phyloP scores from a whole-genome alignment of 768 basidiomycete species.

The Neoboletus subvelutipes region DNA sequence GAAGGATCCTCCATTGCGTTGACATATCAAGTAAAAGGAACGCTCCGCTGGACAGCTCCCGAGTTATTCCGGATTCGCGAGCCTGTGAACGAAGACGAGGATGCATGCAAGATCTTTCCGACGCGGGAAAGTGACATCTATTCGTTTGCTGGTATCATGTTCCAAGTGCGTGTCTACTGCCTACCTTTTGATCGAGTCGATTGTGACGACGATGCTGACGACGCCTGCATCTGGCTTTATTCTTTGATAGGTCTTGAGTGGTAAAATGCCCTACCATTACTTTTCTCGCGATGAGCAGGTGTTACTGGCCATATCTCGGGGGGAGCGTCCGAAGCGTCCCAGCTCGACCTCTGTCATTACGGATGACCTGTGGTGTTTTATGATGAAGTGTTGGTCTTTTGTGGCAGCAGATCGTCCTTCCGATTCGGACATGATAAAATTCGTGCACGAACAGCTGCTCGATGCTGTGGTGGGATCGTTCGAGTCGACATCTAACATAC shows the following conservation, averaged over 20 bases:
- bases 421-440: conserved; percentile 26
- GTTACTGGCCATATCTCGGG: conserved; percentile 17
- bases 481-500: not conserved
- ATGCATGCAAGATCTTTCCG: conserved; percentile 3
- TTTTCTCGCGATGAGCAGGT: conserved; percentile 18
- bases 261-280: conserved; percentile 25
- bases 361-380: conserved; percentile 25
- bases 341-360: not conserved
- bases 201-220: not conserved
- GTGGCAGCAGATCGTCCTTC: conserved; percentile 33
- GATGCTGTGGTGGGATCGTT: not conserved
- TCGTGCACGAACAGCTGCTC: conserved; percentile 19
- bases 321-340: conserved; percentile 16
- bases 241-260: conserved; percentile 20
- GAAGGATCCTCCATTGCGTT: conserved; percentile 34
- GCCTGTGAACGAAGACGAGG: not conserved
- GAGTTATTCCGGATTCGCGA: conserved; percentile 30
- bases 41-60: conserved; percentile 52
- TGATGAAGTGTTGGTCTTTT: conserved; percentile 29
- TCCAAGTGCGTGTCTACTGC: conserved; percentile 16
- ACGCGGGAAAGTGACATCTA: conserved; percentile 38
- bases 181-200: not conserved
- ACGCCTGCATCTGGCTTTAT: not conserved
- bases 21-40: conserved; percentile 33
- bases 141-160: conserved; percentile 30